Conservation (phyloP, 441 rosid species). For the Theobroma grandiflorum region DNA sequence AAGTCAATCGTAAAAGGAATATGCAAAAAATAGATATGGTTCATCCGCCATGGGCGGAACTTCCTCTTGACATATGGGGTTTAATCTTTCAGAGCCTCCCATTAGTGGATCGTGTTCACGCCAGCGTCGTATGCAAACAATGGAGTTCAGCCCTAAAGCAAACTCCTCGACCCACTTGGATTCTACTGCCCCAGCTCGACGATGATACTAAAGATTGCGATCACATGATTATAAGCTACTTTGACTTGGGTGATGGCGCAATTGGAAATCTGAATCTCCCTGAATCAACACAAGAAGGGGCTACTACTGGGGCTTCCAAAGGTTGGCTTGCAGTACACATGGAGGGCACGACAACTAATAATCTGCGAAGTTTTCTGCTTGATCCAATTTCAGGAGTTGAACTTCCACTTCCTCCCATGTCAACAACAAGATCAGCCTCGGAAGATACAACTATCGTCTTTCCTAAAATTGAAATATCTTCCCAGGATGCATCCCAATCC, state of each 20-base stretch:
- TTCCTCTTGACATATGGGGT: neutral
- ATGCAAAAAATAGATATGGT: too few relatives aligned
- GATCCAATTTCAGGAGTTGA: neutral
- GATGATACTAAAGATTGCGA: too few relatives aligned
- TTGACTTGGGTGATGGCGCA: neutral
- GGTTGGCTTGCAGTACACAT: neutral
- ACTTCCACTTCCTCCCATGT: neutral
- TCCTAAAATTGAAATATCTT: too few relatives aligned
- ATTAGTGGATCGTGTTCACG: neutral
- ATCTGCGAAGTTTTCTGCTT: neutral
- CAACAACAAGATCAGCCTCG: neutral
- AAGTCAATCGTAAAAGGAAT: too few relatives aligned
- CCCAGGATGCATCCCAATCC: too few relatives aligned
- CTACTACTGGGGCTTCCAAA: neutral
- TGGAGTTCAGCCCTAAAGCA: neutral
- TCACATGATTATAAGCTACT: neutral
- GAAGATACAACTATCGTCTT: too few relatives aligned
- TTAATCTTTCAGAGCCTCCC: neutral
- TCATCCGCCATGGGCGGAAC: neutral
- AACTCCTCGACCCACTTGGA: neutral
- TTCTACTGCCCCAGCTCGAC: too few relatives aligned
- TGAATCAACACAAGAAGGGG: neutral
- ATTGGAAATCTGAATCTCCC: neutral
- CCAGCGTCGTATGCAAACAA: neutral
- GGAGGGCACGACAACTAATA: neutral